phyloP scores from a whole-genome alignment of 441 rosid genomes.

The Corymbia calophylla region DNA sequence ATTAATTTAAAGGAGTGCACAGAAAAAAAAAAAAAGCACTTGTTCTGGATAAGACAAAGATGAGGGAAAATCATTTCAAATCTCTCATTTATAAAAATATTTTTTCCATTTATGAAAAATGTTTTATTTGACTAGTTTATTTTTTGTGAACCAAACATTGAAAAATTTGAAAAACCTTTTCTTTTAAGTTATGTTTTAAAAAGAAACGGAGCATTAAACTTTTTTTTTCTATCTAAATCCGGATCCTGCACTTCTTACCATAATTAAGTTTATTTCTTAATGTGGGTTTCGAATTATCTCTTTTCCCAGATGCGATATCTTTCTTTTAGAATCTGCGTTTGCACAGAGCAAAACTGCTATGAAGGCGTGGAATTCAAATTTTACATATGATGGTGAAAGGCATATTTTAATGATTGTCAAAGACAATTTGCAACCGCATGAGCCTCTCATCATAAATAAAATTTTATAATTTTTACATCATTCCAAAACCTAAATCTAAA shows the following conservation, averaged over 20 bases:
- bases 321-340: background rate
- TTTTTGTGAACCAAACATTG: rapidly evolving
- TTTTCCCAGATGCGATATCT: background rate
- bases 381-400: background rate
- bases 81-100: too few species aligned
- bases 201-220: too few species aligned
- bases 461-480: background rate
- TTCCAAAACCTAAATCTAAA: background rate
- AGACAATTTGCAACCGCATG: background rate
- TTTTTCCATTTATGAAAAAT: background rate
- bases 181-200: background rate
- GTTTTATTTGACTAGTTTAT: too few species aligned
- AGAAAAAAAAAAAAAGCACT: too few species aligned
- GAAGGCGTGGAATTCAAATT: background rate
- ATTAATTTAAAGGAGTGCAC: background rate
- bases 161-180: rapidly evolving
- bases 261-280: background rate
- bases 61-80: background rate
- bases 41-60: background rate
- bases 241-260: background rate
- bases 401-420: background rate
- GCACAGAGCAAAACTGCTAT: background rate
- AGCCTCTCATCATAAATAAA: background rate
- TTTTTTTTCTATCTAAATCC: background rate
- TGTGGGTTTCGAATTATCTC: background rate